phyloP scores from a whole-genome alignment of 2,329 filamentous ascomycete species.

The Cladorrhinum sp. region DNA sequence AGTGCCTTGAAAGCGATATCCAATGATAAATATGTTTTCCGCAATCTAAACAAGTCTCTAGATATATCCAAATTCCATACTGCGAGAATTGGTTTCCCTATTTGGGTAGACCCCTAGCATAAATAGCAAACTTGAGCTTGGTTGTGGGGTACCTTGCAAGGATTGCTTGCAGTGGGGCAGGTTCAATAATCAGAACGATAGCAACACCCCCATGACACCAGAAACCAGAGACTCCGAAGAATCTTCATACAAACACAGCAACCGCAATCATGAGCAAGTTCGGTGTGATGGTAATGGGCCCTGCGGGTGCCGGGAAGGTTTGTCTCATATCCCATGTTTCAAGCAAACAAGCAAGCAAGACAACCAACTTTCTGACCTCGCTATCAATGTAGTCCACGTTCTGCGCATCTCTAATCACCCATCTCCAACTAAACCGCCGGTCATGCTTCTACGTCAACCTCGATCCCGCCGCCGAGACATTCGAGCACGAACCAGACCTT shows the following conservation, averaged over 20 bases:
- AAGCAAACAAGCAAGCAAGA: no score
- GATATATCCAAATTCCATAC: no score
- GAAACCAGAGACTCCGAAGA: not conserved
- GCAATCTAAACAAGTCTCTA: no score
- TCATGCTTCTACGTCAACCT: slow-evolving; percentile 98
- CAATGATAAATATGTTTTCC: no score
- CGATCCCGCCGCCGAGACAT: slow-evolving; percentile 90
- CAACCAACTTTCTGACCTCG: not conserved
- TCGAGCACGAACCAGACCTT: slow-evolving; percentile 86
- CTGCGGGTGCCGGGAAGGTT: slow-evolving; percentile 90
- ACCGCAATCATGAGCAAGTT: slow-evolving; percentile 76
- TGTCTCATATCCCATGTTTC: slow-evolving; percentile 4
- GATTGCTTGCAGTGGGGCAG: not conserved
- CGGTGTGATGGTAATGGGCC: slow-evolving; percentile 92
- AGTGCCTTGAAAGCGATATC: no score
- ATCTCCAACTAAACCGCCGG: slow-evolving; percentile 85
- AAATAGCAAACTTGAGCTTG: no score
- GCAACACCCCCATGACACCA: not conserved
- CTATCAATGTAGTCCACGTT: slow-evolving; percentile 73
- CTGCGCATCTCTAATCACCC: slow-evolving; percentile 87
- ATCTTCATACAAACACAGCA: not conserved
- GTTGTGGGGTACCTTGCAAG: no score
- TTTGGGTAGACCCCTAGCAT: no score
- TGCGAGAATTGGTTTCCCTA: no score
- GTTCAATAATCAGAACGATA: not conserved